A percentile compares a stretch with the other conserved stretches of the same genome.
Evolutionary conservation across 768 basidiomycete species (phyloP).

Genomic region (Lentinula sp.): DNA sequence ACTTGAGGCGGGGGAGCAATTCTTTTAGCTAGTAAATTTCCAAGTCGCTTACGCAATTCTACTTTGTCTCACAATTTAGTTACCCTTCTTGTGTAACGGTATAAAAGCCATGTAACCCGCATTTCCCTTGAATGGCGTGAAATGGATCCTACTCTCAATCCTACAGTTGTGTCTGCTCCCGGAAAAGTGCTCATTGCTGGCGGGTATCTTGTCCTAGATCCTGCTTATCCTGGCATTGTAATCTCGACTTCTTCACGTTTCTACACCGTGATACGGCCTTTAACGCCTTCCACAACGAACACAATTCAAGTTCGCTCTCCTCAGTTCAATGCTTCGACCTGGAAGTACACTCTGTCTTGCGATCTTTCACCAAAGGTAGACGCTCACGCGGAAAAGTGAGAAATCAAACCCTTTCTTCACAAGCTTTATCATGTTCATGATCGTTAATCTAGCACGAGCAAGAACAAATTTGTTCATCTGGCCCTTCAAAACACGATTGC

Average conservation of each 20-base stretch:
- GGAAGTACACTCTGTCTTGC: conserved; percentile 59
- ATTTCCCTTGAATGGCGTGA: conserved; percentile 10
- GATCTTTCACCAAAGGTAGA: conserved; percentile 28
- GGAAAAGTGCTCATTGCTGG: conserved; percentile 96
- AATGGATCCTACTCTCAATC: conserved; percentile 28
- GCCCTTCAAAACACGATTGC: conserved; percentile 75
- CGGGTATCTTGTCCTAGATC: conserved; percentile 95
- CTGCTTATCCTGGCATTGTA: conserved; percentile 76
- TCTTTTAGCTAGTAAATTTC: too few relatives aligned
- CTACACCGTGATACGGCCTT: conserved; percentile 64
- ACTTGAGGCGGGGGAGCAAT: neutral
- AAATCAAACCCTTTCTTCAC: neutral
- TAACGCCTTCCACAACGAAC: conserved; percentile 17
- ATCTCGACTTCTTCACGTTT: conserved; percentile 93
- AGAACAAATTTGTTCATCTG: conserved; percentile 91
- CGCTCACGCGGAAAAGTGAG: conserved; percentile 33
- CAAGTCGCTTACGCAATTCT: neutral
- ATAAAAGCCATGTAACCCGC: neutral
- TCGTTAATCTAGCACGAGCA: conserved; percentile 30
- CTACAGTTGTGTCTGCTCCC: conserved; percentile 81
- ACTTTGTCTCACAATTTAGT: neutral
- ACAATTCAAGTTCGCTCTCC: conserved; percentile 79
- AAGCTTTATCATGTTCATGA: neutral
- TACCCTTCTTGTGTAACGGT: neutral
- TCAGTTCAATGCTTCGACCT: conserved; percentile 79